Base-by-base conservation (phyloP, 2,329 filamentous ascomycete genomes). In the Niveomyces coronatus region DNA sequence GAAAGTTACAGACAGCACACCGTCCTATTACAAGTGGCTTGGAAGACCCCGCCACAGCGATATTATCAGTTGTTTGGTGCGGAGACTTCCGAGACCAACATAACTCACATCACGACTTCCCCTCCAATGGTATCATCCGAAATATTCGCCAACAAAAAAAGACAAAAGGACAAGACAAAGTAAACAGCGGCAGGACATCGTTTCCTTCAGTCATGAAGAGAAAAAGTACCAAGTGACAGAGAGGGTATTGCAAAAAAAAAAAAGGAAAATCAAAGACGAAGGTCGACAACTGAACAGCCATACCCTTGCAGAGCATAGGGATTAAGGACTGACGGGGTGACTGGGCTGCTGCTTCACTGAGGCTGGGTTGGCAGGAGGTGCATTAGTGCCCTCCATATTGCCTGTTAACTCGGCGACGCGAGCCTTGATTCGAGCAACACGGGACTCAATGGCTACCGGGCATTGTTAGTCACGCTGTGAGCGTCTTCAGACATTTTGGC, bases 341-440 rank as follows among this genome's bases (percentile, higher is more conserved):
- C n/a, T n/a, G n/a, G n/a, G n/a, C n/a, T n/a, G 22, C 22, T 24
- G 22, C 22, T 24, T 7, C 7, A 24, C 22, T 24, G n/a, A n/a
- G n/a, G n/a, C n/a, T 24, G 29, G 32, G 23, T 34, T 26, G n/a
- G 22, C 16, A 18, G 29, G 33, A 16, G 70, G 64, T 6, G 53
- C 57, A 28, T 51, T 53, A 23, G 58, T 58, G 30, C 62, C 67
- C 53, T 89, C 83, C 74, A 85, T 85, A 59, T 84, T 85, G 50
- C 82, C 82, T 2, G 91, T 98, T 50, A 98, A 65, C 59, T 95
- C 87, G 37, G 91, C 91, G 42, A 98, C 91, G 45, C 91, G 82
- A 43, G 91, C 91, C 65, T 95, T 96, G 72, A 98, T 98, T 46
- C 91, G 84, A 34, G 91, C 91, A 43, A 96, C 91, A 48, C 91